Evolutionary conservation across 768 basidiomycete species (phyloP), one percentile per base, ranked within the genome.

Genomic region (Termitomyces sp.): DNA sequence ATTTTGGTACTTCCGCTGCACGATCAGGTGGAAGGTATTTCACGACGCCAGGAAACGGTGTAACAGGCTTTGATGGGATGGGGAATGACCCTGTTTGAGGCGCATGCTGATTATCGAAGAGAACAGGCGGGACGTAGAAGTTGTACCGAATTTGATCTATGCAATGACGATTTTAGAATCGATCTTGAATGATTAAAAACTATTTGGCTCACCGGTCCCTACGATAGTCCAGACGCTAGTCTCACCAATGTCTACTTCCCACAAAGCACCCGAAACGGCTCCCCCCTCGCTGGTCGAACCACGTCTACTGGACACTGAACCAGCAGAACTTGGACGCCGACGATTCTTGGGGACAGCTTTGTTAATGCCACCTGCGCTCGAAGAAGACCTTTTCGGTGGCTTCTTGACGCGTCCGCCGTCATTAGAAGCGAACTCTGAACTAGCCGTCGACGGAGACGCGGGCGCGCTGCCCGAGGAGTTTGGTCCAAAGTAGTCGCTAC

Each of bases 141-240:
- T 95, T 93, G 75, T 95, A 94, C 61, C 93, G 87, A 55, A 93
- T 83, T 83, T 94, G 90, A 68, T 95, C 93, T 88, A 74, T 32
- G 28, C 7, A 6, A 40, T 49, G 5, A 18, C 16, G 2, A 16
- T 33, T 23, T 32, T 30, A 49, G 6, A 13, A 43, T 41, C 28
- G 4, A 10, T 3, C 10, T 2, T 20, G 5, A 30, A 32, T 28
- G 23, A 10, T 14, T 18, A 0, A 2, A 5, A 33, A 43, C 10
- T 50, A 10, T 49, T 50, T 50, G 33, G 49, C 80, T 73, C 71
- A 93, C 91, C 91, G 62, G 91, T 93, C 65, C 93, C 92, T 61
- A 94, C 91, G 64, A 95, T 92, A 4, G 93, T 95, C 93, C 93
- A 95, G 26, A 94, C 90, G 69, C 91, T 93, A 33, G 92, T 93